Evolutionary conservation across 2,329 filamentous ascomycete genomes (phyloP).

Genomic region (Ascochyta koolunga): DNA sequence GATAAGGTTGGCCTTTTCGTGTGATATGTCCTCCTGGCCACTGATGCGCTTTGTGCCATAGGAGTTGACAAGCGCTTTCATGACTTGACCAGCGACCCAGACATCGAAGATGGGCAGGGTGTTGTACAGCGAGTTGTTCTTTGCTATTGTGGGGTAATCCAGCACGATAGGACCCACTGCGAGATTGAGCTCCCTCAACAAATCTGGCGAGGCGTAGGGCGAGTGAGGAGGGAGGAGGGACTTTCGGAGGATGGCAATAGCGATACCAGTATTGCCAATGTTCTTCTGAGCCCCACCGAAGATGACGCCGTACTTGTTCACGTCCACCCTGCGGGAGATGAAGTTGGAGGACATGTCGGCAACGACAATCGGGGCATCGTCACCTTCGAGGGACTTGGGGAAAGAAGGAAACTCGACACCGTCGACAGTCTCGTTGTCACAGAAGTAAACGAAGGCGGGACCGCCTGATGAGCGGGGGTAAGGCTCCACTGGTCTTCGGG

Average conservation of each 20-base stretch:
- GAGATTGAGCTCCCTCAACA: slow-evolving; percentile 77
- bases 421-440: slow-evolving; percentile 93
- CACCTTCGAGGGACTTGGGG: slow-evolving; percentile 69
- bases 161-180: slow-evolving; percentile 80
- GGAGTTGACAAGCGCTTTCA: slow-evolving; percentile 72
- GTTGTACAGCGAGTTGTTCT: slow-evolving; percentile 96
- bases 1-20: slow-evolving; percentile 76
- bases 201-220: slow-evolving; percentile 64
- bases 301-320: slow-evolving; percentile 79
- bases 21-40: slow-evolving; percentile 75
- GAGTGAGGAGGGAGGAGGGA: slow-evolving; percentile 71
- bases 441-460: slow-evolving; percentile 80
- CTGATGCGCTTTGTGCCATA: slow-evolving; percentile 71
- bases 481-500: slow-evolving; percentile 78
- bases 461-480: slow-evolving; percentile 61
- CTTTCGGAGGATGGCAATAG: slow-evolving; percentile 85
- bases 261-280: slow-evolving; percentile 82
- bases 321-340: slow-evolving; percentile 76
- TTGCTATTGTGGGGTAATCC: slow-evolving; percentile 82
- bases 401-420: slow-evolving; percentile 85
- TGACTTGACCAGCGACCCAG: slow-evolving; percentile 87
- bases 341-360: slow-evolving; percentile 97
- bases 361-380: slow-evolving; percentile 74
- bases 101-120: slow-evolving; percentile 95
- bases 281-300: slow-evolving; percentile 97